phyloP scores from a whole-genome alignment of 148 eudicot species.

The Amaranthus hypochondriacus region DNA sequence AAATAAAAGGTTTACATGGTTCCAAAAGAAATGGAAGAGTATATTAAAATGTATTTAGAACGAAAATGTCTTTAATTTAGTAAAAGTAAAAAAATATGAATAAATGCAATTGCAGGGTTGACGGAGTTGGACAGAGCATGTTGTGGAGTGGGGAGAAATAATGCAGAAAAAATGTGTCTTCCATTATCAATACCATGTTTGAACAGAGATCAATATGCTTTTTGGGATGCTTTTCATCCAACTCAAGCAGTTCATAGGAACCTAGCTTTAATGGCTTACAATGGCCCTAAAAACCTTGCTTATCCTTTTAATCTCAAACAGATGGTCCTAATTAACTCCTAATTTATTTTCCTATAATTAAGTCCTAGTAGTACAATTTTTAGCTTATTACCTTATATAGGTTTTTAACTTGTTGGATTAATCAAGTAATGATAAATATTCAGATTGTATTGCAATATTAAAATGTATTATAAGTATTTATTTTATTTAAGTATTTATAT shows the following conservation, averaged over 20 bases:
- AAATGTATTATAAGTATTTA: too few relatives aligned
- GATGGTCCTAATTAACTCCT: conserved; percentile 22
- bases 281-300: conserved; percentile 37
- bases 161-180: conserved; percentile 67
- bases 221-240: conserved; percentile 93
- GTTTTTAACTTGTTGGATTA: background rate
- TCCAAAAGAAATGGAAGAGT: too few relatives aligned
- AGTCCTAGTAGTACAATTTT: background rate
- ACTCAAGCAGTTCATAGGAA: conserved; percentile 49
- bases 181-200: conserved; percentile 65
- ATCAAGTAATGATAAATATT: background rate
- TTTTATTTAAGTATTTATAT: too few relatives aligned
- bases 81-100: too few relatives aligned
- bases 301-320: conserved; percentile 53
- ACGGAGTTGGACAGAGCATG: conserved; percentile 57
- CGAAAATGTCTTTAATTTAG: too few relatives aligned
- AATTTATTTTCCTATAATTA: background rate
- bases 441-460: too few relatives aligned
- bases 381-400: too few relatives aligned
- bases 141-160: conserved; percentile 67
- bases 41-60: too few relatives aligned
- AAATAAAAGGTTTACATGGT: too few relatives aligned
- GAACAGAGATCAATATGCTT: conserved; percentile 53
- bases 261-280: conserved; percentile 54
- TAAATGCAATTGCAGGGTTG: conserved; percentile 45